A percentile compares a stretch with the other conserved stretches of the same genome.
Conservation (phyloP, 345 rosid genomes). For the Raphanus sativus region DNA sequence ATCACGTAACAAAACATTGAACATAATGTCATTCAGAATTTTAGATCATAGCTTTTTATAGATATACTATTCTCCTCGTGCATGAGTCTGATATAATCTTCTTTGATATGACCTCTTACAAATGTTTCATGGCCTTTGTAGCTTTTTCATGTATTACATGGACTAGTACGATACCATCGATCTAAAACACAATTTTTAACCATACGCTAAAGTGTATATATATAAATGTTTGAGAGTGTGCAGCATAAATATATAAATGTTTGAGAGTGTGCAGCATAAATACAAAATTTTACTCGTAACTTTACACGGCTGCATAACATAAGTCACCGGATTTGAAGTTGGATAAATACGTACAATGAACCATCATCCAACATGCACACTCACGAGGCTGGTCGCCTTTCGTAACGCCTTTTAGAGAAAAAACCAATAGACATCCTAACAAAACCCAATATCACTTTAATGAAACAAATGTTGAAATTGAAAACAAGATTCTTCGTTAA, state of each 20-base stretch:
- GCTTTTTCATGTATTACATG: neutral
- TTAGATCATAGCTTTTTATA: neutral
- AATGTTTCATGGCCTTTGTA: neutral
- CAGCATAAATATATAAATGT: no score
- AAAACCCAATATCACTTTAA: neutral
- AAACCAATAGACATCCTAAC: neutral
- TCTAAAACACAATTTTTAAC: neutral
- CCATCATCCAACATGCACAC: no score
- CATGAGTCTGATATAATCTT: no score
- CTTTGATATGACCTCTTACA: neutral
- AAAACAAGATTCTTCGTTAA: conserved; percentile 25
- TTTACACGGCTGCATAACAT: no score
- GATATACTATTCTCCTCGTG: no score
- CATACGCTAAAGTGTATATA: neutral
- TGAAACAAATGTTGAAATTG: conserved; percentile 34
- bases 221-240: no score
- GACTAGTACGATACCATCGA: neutral
- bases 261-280: no score
- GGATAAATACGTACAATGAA: no score
- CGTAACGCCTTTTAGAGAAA: neutral
- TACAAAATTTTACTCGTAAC: no score
- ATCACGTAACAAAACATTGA: neutral
- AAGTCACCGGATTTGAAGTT: no score
- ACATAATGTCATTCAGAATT: neutral
- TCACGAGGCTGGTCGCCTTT: neutral